Base-by-base conservation (phyloP, 2,329 filamentous ascomycete genomes). In the Alternaria sp. region DNA sequence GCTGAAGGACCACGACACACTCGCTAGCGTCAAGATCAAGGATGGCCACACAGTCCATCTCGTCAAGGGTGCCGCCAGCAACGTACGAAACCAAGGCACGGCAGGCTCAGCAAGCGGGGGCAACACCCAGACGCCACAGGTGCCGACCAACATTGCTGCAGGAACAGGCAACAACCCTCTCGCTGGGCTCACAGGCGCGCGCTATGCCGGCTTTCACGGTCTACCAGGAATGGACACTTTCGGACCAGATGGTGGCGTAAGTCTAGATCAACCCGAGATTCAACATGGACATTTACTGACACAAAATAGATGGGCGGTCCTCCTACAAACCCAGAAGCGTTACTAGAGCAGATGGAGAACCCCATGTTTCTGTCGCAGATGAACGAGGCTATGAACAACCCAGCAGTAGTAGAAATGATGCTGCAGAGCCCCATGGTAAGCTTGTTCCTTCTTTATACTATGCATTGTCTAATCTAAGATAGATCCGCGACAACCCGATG, bases 331-430 rank as follows among this genome's bases (percentile, higher is more conserved):
- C 88, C 93, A 64, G 94, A 97, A 61, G 87, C 91, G 62, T 88
- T 99, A 78, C 87, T 93, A 60, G 87, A 89, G 68, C 91, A 97
- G 88, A 89, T 99, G 74, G 89, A 92, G 66, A 93, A 98, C 76
- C 96, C 96, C 21, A 91, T 93, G 76, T 90, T 97, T 60, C 89
- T 92, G 67, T 91, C 93, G 69, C 90, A 90, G 59, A 92, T 99
- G 88, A 97, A 96, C 80, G 95, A 97, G 81, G 93, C 94, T 36
- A 91, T 99, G 79, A 92, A 94, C 80, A 98, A 98, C 81, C 95
- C 96, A n/a, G 88, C 90, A 17, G 91, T 99, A 72, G 88, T 98
- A 77, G 93, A 98, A 76, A 93, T 96, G 87, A 92, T 86, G 71
- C 77, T 82, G 61, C 81, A 85, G 65, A 84, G 80, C 64, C 84